phyloP scores from a whole-genome alignment of 1,284 basidiomycete genomes.

The Vanrija humicola region DNA sequence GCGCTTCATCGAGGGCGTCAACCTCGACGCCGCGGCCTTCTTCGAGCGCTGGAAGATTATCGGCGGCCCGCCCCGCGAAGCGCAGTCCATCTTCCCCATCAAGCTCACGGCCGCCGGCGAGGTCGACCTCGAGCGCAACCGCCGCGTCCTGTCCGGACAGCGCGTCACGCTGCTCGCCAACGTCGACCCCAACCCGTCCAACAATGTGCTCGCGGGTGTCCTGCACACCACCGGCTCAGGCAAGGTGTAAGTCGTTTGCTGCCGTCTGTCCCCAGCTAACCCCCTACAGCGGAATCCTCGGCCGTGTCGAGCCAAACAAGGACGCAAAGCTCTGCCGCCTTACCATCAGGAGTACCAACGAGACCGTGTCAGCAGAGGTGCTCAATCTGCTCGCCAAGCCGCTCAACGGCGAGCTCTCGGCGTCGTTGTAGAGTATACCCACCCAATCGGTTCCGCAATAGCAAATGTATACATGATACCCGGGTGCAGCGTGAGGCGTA shows the following conservation, averaged over 20 bases:
- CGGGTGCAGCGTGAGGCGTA: no score
- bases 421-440: conserved; percentile 12
- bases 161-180: conserved; percentile 71
- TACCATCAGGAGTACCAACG: conserved; percentile 92
- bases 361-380: conserved; percentile 78
- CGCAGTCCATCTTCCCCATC: conserved; percentile 82
- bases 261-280: not conserved
- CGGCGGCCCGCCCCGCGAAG: conserved; percentile 83
- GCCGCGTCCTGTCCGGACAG: conserved; percentile 71
- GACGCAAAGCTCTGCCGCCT: conserved; percentile 92
- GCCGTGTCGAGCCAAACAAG: conserved; percentile 89
- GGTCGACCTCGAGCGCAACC: conserved; percentile 68
- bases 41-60: conserved; percentile 98
- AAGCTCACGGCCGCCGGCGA: conserved; percentile 62
- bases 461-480: not conserved
- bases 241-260: conserved; percentile 59
- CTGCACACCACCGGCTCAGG: conserved; percentile 80
- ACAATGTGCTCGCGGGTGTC: conserved; percentile 82
- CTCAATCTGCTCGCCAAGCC: conserved; percentile 53
- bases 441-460: not conserved
- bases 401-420: conserved; percentile 40
- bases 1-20: conserved; percentile 92
- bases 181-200: conserved; percentile 75
- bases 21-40: conserved; percentile 76
- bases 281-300: conserved; percentile 64